A percentile compares a stretch with the other conserved stretches of the same genome.
Conservation (phyloP, 371 early-diverging fungal species). For the Rhizomucor miehei region DNA sequence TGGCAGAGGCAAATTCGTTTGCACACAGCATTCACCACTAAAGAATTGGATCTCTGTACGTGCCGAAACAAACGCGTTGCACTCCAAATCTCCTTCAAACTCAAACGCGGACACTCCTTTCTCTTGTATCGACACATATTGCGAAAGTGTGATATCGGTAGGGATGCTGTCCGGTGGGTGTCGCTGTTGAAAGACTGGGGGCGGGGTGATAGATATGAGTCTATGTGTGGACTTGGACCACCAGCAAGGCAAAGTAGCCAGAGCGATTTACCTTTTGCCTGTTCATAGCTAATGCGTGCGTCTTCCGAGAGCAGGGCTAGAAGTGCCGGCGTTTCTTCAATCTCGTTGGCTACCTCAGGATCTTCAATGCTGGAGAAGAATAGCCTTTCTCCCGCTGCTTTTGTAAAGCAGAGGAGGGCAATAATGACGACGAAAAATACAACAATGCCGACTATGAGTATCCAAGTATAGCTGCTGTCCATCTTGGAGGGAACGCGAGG, state of each 20-base stretch:
- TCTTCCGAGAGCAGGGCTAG: slow-evolving; percentile 41
- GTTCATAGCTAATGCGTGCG: slow-evolving; percentile 48
- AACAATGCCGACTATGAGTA: slow-evolving; percentile 41
- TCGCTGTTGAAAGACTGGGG: slow-evolving; percentile 44
- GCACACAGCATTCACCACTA: slow-evolving; percentile 72
- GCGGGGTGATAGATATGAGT: no score
- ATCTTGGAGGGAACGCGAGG: slow-evolving; percentile 4
- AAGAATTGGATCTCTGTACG: slow-evolving; percentile 75
- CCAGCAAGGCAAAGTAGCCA: slow-evolving; percentile 5
- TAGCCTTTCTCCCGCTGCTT: slow-evolving; percentile 35
- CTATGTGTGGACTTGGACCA: no score
- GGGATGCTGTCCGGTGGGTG: slow-evolving; percentile 64
- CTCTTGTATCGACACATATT: slow-evolving; percentile 72
- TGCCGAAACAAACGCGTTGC: slow-evolving; percentile 64
- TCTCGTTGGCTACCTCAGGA: slow-evolving; percentile 23
- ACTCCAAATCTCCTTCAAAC: slow-evolving; percentile 69
- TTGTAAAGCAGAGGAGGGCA: slow-evolving; percentile 43
- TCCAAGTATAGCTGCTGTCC: slow-evolving; percentile 10
- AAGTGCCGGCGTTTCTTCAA: slow-evolving; percentile 39
- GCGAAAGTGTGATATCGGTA: slow-evolving; percentile 66
- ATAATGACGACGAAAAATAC: slow-evolving; percentile 42
- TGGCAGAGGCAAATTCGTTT: slow-evolving; percentile 80
- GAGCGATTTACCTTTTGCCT: slow-evolving; percentile 37
- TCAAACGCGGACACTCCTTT: slow-evolving; percentile 86
- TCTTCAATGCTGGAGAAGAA: slow-evolving; percentile 33